A percentile compares a stretch with the other conserved stretches of the same genome.
Conservation (phyloP, 2,329 filamentous ascomycete genomes). For the Penicillium digitatum region DNA sequence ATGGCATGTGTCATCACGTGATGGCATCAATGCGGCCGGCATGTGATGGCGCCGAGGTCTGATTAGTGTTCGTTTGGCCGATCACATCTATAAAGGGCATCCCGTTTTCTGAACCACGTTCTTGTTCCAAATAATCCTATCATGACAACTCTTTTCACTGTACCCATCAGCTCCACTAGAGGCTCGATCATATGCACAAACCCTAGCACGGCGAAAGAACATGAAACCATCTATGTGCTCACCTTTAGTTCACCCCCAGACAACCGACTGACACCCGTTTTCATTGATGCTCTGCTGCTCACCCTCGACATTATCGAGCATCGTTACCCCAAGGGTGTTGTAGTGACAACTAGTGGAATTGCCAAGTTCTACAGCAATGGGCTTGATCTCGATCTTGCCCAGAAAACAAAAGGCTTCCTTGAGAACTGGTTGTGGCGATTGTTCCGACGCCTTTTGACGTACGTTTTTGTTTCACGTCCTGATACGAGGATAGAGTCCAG, state of each 20-base stretch:
- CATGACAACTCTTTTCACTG: slow-evolving; percentile 52
- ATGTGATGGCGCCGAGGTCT: slow-evolving; percentile 5
- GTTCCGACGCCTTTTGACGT: slow-evolving; percentile 62
- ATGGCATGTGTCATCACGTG: background rate
- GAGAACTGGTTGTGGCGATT: slow-evolving; percentile 59
- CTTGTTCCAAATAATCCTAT: background rate
- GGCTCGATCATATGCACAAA: slow-evolving; percentile 62
- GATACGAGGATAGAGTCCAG: background rate
- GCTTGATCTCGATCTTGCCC: slow-evolving; percentile 68
- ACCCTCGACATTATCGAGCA: slow-evolving; percentile 73
- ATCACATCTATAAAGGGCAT: background rate
- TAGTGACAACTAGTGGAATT: slow-evolving; percentile 72
- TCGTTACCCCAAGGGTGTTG: slow-evolving; percentile 63
- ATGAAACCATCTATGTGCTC: slow-evolving; percentile 61
- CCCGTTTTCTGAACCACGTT: background rate
- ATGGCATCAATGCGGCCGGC: background rate
- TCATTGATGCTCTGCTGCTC: slow-evolving; percentile 63
- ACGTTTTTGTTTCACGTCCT: slow-evolving; percentile 9
- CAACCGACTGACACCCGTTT: slow-evolving; percentile 67
- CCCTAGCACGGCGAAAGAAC: slow-evolving; percentile 46
- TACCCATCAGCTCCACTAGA: slow-evolving; percentile 53
- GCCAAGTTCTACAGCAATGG: slow-evolving; percentile 80
- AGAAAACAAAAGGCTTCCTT: slow-evolving; percentile 59
- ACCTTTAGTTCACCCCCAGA: slow-evolving; percentile 68
- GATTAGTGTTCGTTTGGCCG: background rate